phyloP scores from a whole-genome alignment of 805 yeast genomes.

The Yarrowia keelungensis region DNA sequence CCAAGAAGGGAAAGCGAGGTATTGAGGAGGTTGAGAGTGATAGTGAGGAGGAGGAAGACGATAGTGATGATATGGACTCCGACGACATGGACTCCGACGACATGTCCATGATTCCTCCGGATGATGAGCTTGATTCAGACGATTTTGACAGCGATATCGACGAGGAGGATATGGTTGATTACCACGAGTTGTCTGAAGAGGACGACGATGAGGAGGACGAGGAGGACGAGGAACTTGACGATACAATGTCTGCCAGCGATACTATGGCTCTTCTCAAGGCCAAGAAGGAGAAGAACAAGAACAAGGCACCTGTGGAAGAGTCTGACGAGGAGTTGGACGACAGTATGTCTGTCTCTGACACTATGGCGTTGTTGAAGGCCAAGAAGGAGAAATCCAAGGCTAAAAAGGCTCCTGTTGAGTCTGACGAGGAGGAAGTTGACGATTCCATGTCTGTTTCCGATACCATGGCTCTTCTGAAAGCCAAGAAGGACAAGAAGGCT shows the following conservation, averaged over 20 bases:
- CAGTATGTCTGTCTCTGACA: slow-evolving; percentile 47
- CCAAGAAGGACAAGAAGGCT: slow-evolving; percentile 44
- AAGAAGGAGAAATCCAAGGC: neutral
- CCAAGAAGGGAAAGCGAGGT: slow-evolving; percentile 8
- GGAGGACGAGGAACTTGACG: neutral
- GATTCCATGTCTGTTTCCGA: slow-evolving; percentile 3
- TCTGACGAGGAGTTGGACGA: slow-evolving; percentile 42
- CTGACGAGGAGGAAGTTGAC: neutral
- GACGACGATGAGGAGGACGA: slow-evolving; percentile 8
- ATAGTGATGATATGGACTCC: neutral
- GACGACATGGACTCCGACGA: neutral
- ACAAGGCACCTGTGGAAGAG: slow-evolving; percentile 53
- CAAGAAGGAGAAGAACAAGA: slow-evolving; percentile 43
- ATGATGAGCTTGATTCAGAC: slow-evolving; percentile 11
- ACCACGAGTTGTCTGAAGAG: slow-evolving; percentile 50
- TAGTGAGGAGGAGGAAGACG: neutral
- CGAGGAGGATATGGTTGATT: slow-evolving; percentile 41
- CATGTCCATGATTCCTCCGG: slow-evolving; percentile 1
- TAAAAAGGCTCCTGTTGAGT: neutral
- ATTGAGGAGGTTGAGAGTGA: slow-evolving; percentile 10
- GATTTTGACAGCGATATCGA: slow-evolving; percentile 28
- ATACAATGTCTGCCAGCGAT: slow-evolving; percentile 40
- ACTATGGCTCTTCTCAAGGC: slow-evolving; percentile 43
- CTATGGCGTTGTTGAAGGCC: slow-evolving; percentile 48
- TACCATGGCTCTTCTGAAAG: slow-evolving; percentile 15